Percentiles rank a stretch among this genome's conserved stretches.
phyloP scores from a whole-genome alignment of 495 filamentous ascomycete species.

The Penicillium herquei region DNA sequence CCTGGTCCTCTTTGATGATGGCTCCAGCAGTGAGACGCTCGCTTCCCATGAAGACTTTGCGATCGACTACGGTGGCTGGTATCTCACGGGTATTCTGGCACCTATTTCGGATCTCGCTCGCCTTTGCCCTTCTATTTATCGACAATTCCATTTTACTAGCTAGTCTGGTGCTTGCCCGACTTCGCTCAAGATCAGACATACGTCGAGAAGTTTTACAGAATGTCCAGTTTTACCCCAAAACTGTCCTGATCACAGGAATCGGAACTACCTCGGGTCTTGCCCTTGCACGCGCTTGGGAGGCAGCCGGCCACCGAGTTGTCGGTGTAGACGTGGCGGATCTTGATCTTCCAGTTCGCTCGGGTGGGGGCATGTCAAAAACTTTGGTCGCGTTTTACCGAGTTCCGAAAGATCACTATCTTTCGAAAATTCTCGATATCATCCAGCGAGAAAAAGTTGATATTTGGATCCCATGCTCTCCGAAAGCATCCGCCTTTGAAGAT shows the following conservation, averaged over 20 bases:
- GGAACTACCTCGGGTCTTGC: constrained; percentile 65
- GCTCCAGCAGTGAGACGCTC: not conserved
- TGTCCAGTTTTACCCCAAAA: constrained; percentile 52
- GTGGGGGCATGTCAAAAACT: constrained; percentile 43
- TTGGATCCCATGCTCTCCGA: constrained; percentile 71
- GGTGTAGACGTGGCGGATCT: constrained; percentile 67
- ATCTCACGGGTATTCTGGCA: constrained; percentile 22
- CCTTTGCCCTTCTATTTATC: constrained; percentile 52
- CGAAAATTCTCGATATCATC: constrained; percentile 55
- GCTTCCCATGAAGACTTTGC: constrained; percentile 11
- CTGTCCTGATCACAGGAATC: constrained; percentile 70
- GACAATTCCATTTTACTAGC: constrained; percentile 48
- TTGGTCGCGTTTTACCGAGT: constrained; percentile 56
- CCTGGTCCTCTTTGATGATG: not conserved
- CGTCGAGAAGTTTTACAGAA: constrained; percentile 29
- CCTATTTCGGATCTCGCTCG: constrained; percentile 29
- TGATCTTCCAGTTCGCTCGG: constrained; percentile 41
- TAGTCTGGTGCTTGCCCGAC: constrained; percentile 23
- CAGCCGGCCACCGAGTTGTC: constrained; percentile 66
- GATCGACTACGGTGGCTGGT: constrained; percentile 2
- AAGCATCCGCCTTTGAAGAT: constrained; percentile 59
- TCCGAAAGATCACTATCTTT: constrained; percentile 44
- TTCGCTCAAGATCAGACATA: constrained; percentile 11
- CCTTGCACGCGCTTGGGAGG: constrained; percentile 65
- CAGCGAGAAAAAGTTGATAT: constrained; percentile 61